Evolutionary conservation across 2,329 filamentous ascomycete species (phyloP), one percentile per base, ranked within the genome.

Genomic region (Teratosphaeria viscida): DNA sequence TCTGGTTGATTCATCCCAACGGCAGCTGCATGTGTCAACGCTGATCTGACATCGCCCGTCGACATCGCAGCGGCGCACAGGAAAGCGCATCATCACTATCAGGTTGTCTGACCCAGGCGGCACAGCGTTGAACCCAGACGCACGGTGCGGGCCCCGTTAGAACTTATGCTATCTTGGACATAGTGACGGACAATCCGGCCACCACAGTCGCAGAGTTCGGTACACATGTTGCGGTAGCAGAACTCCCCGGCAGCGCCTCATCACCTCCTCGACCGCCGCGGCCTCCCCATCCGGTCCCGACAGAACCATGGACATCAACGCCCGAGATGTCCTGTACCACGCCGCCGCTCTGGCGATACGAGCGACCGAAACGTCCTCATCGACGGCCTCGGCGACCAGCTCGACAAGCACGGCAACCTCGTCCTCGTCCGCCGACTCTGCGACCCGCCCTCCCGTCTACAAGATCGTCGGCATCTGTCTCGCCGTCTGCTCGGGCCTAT

Each of bases 401-500:
- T 59, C 63, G 29, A 65, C 62, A 23, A 59, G 59, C 14, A 58
- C 65, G 19, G 60, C 67, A 5, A 63, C 68, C 4, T 60, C 68
- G n/a, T 65, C 64, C 47, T 58, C 64, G 12, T 63, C 63, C 19
- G 57, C 66, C 35, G 55, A 57, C 57, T 60, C 61, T 23, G 59
- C 52, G 5, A 66, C 65, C 10, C 78, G 82, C 26, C 84, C 84
- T 1, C 73, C 80, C 10, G 76, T 78, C 37, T 97, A 89, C 81
- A 97, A 96, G 72, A 84, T 86, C 29, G 83, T 97, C 65, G 94
- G 94, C 59, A 90, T 99, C 63, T 81, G 85, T 26, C 80, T 99
- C 39, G 94, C 94, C 16, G 82, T 96, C 61, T 85, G 85, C 35
- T 97, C 92, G 0, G 94, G 94, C 52, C 73, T 90, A 60, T 97